These are phyloP conservation scores for Epichloe uncinata DNA, from an alignment of 2,329 filamentous ascomycete genomes.

Conservation along the genomic window DNA sequence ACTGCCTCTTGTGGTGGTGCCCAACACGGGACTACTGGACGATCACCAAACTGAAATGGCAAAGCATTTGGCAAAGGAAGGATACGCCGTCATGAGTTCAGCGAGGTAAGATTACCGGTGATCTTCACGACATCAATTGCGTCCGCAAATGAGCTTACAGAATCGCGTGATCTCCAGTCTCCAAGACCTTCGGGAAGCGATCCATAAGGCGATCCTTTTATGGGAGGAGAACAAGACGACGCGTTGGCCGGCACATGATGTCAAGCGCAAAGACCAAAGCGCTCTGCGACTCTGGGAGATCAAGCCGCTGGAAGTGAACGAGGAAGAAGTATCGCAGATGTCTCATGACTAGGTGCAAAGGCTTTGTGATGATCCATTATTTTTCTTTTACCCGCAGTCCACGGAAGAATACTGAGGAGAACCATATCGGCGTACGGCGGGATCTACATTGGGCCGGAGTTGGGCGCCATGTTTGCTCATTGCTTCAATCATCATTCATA, in stretches of 20 bases:
- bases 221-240: conserved; percentile 20
- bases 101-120: conserved; percentile 37
- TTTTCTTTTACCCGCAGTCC: not conserved
- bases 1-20: conserved; percentile 74
- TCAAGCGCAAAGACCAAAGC: conserved; percentile 5
- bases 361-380: conserved; percentile 7
- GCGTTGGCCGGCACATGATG: conserved; percentile 20
- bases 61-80: conserved; percentile 55
- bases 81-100: conserved; percentile 62
- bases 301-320: conserved; percentile 17
- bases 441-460: not conserved
- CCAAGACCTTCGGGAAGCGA: conserved; percentile 21
- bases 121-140: not conserved
- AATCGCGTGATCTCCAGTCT: conserved; percentile 9
- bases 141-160: not conserved
- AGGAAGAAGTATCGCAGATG: conserved; percentile 25
- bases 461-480: not conserved
- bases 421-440: not conserved
- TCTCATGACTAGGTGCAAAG: conserved; percentile 22
- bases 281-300: conserved; percentile 23
- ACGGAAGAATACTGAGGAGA: not conserved
- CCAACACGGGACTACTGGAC: conserved; percentile 68
- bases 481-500: not conserved
- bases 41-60: conserved; percentile 90
- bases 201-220: conserved; percentile 24